These are phyloP conservation scores for Chalciporus piperatus DNA, from an alignment of 768 basidiomycete species.

Conservation along the genomic window DNA sequence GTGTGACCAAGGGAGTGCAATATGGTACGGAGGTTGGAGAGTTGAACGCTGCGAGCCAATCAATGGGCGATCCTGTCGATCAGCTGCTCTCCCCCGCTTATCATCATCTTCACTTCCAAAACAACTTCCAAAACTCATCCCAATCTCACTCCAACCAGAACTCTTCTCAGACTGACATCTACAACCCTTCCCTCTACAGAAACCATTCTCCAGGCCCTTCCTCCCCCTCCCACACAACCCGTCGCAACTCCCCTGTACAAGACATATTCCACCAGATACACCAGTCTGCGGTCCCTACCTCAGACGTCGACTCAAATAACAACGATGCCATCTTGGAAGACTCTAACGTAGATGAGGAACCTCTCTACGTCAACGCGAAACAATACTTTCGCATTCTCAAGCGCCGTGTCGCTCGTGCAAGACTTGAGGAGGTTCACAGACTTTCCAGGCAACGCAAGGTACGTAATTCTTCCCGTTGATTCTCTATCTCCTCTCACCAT, in stretches of 20 bases:
- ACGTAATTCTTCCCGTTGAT: slow-evolving; percentile 1
- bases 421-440: slow-evolving; percentile 91
- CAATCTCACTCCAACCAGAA: slow-evolving; percentile 19
- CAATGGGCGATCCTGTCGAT: slow-evolving; percentile 57
- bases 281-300: slow-evolving; percentile 10
- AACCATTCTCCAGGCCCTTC: slow-evolving; percentile 33
- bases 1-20: slow-evolving; percentile 9
- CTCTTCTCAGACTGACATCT: slow-evolving; percentile 25
- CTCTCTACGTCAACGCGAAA: slow-evolving; percentile 98
- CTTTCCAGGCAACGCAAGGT: slow-evolving; percentile 94
- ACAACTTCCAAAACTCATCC: slow-evolving; percentile 23
- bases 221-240: slow-evolving; percentile 25
- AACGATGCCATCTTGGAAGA: slow-evolving; percentile 35
- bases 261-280: slow-evolving; percentile 34
- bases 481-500: slow-evolving; percentile 8
- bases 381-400: slow-evolving; percentile 99
- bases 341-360: slow-evolving; percentile 80
- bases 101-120: slow-evolving; percentile 41
- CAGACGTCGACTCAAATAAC: slow-evolving; percentile 13
- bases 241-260: slow-evolving; percentile 26
- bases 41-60: slow-evolving; percentile 42
- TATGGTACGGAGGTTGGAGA: slow-evolving; percentile 21
- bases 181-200: slow-evolving; percentile 21
- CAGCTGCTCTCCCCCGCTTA: slow-evolving; percentile 59
- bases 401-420: slow-evolving; percentile 83